Base-by-base conservation (phyloP, 1,284 basidiomycete species). In the Heterobasidion irregulare region DNA sequence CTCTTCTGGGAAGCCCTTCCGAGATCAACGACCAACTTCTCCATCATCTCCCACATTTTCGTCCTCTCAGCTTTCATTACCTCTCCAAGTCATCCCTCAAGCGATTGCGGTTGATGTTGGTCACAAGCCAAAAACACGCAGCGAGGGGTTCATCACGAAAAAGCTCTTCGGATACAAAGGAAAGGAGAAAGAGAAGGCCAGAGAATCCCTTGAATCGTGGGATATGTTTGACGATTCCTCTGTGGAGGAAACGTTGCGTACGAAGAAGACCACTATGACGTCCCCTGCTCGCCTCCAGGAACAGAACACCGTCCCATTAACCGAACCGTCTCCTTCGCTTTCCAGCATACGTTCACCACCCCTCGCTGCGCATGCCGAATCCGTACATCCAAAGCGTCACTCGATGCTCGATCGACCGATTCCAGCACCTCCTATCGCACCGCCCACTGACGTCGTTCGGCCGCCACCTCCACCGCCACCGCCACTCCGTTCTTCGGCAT, bases 141-240 rank as follows among this genome's bases (percentile, higher is more conserved):
- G 54, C 16, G 60, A 61, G 55, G 65, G 65, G 56, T 66, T 67
- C n/a, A 65, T 65, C 6, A 58, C 68, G 8, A 63, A 65, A 33
- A 63, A 62, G 41, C 47, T 72, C 3, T 72, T 71, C 47, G 60
- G 61, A 2, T 55, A 64, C 33, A 71, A 70, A 53, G 67, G 68
- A 18, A 71, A 70, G 52, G 69, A 60, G 6, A 60, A 66, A 33
- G 60, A 62, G 26, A 44, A 53, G 6, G 8, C 44, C 8, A n/a
- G 38, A 46, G 60, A 64, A n/a, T 38, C 59, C 38, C 53, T 64
- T 8, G 65, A 64, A 2, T 53, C 56, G 19, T 66, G 66, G 65
- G 65, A 67, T 16, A 59, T 67, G 43, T 56, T 66, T 19, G 61
- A 62, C 41, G 56, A 58, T 2, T 58, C 59, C 36, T 58, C 58